A percentile compares a stretch with the other conserved stretches of the same genome.
phyloP scores from a whole-genome alignment of 306 rosid species.

The Inga leiocalycina region DNA sequence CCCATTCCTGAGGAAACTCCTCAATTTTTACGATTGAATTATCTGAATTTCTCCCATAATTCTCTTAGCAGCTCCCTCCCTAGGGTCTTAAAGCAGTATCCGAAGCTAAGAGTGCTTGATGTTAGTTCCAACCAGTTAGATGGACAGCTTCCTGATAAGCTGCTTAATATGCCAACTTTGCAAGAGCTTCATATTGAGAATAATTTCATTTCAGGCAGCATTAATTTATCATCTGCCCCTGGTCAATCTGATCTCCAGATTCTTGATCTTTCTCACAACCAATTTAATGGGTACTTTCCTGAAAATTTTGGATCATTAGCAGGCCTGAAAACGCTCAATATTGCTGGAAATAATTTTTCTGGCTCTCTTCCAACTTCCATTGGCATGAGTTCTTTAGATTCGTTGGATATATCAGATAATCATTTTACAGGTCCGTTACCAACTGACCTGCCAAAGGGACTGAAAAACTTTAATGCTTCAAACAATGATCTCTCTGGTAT shows the following conservation, averaged over 20 bases:
- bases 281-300: conserved; percentile 79
- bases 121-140: conserved; percentile 78
- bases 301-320: conserved; percentile 68
- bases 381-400: conserved; percentile 58
- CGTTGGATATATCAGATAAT: conserved; percentile 77
- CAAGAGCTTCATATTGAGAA: conserved; percentile 81
- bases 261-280: conserved; percentile 88
- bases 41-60: conserved; percentile 80
- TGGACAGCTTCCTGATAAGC: conserved; percentile 61
- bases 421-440: conserved; percentile 91
- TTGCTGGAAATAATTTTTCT: conserved; percentile 85
- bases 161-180: conserved; percentile 71
- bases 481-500: conserved; percentile 82
- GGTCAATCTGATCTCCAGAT: conserved; percentile 68
- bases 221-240: conserved; percentile 58
- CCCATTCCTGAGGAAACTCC: conserved; percentile 79
- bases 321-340: conserved; percentile 63
- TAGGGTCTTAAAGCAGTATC: conserved; percentile 69
- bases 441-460: conserved; percentile 57
- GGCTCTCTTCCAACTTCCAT: conserved; percentile 91
- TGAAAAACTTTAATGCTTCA: conserved; percentile 75
- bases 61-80: conserved; percentile 68
- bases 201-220: conserved; percentile 67
- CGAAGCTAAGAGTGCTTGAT: conserved; percentile 85
- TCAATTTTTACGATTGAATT: conserved; percentile 78